A percentile compares a stretch with the other conserved stretches of the same genome.
These are phyloP conservation scores for Talaromyces rugulosus DNA, from an alignment of 2,329 filamentous ascomycete species.

Conservation along the genomic window DNA sequence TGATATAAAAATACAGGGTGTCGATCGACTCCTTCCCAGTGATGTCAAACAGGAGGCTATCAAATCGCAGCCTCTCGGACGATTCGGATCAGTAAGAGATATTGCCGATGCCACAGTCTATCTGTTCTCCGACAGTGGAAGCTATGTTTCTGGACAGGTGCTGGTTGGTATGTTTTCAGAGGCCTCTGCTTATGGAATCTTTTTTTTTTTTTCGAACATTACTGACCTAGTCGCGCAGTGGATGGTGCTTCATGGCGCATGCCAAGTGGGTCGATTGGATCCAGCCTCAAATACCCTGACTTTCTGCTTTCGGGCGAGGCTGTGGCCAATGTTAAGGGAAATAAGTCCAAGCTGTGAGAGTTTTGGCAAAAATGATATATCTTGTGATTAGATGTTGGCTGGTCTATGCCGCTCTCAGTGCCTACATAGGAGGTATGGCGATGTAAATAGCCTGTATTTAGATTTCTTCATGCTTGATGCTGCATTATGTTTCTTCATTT, in stretches of 20 bases:
- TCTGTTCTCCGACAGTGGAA: conserved; percentile 78
- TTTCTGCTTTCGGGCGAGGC: conserved; percentile 52
- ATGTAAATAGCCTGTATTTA: neutral
- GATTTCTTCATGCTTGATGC: neutral
- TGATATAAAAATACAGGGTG: conserved; percentile 42
- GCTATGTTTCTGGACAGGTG: conserved; percentile 78
- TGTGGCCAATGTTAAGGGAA: conserved; percentile 57
- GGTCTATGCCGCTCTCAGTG: too few relatives aligned
- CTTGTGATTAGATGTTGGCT: neutral
- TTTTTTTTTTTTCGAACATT: neutral
- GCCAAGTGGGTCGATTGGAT: conserved; percentile 27
- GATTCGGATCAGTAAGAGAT: conserved; percentile 76
- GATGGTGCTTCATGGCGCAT: conserved; percentile 40
- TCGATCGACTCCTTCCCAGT: conserved; percentile 59
- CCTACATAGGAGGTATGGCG: too few relatives aligned
- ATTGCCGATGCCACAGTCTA: conserved; percentile 91
- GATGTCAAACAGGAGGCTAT: conserved; percentile 46
- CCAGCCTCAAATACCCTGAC: conserved; percentile 52
- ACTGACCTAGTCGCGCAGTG: conserved; percentile 22
- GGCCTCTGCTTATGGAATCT: neutral
- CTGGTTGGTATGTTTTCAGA: conserved; percentile 54
- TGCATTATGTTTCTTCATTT: too few relatives aligned
- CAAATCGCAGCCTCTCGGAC: conserved; percentile 63
- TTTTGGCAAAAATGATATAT: neutral
- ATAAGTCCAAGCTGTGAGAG: conserved; percentile 51